phyloP scores from a whole-genome alignment of 2,329 filamentous ascomycete genomes.

The Trichoderma arundinaceum region DNA sequence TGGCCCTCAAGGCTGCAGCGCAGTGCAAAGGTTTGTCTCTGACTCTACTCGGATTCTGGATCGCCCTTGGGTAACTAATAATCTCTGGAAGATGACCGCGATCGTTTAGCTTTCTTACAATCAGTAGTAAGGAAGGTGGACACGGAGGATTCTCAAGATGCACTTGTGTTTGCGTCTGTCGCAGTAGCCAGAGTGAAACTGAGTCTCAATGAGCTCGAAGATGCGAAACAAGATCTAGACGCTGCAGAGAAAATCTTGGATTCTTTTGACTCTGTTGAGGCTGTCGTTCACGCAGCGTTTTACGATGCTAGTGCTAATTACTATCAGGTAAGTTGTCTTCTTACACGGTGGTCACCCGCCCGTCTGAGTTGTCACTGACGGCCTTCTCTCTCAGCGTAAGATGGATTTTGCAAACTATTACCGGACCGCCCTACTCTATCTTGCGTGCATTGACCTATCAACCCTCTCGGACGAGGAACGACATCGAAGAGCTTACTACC shows the following conservation, averaged over 20 bases:
- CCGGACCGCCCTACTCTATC: slow-evolving; percentile 95
- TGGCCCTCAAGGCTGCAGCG: slow-evolving; percentile 85
- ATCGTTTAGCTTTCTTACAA: slow-evolving; percentile 84
- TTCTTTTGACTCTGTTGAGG: slow-evolving; percentile 92
- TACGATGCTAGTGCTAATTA: slow-evolving; percentile 95
- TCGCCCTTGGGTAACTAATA: slow-evolving; percentile 14
- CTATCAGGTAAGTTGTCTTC: slow-evolving; percentile 68
- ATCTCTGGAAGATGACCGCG: slow-evolving; percentile 73
- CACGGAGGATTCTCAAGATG: slow-evolving; percentile 91
- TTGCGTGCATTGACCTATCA: slow-evolving; percentile 88
- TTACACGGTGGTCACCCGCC: background rate
- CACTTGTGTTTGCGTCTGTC: slow-evolving; percentile 90
- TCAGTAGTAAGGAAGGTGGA: slow-evolving; percentile 86
- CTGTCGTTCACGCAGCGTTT: slow-evolving; percentile 92
- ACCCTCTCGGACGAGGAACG: slow-evolving; percentile 76
- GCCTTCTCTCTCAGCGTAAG: slow-evolving; percentile 58
- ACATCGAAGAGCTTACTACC: slow-evolving; percentile 84
- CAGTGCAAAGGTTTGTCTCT: slow-evolving; percentile 73
- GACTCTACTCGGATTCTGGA: background rate
- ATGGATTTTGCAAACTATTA: slow-evolving; percentile 96
- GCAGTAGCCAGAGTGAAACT: slow-evolving; percentile 89
- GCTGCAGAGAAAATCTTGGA: slow-evolving; percentile 87
- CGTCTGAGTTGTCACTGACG: background rate
- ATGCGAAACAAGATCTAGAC: slow-evolving; percentile 84
- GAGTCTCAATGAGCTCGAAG: slow-evolving; percentile 77